Base-by-base conservation (phyloP, 805 yeast species). In the Hyphopichia homilentoma region DNA sequence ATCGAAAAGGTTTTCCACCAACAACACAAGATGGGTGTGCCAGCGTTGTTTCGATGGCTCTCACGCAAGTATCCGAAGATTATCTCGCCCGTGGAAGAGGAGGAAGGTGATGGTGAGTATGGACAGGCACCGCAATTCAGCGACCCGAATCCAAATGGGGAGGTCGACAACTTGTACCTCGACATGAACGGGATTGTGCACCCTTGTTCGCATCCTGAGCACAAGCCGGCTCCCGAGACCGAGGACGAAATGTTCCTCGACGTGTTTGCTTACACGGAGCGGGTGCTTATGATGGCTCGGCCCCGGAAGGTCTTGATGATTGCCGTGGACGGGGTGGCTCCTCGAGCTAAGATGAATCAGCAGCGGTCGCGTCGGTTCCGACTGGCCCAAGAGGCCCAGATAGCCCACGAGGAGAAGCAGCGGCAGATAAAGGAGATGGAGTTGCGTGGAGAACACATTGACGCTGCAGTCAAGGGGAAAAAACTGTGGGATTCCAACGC, bases 171-270 rank as follows among this genome's bases (percentile, higher is more conserved):
- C 54, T 60, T 93, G 31, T 93, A 93, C 54, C 68, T 93, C 41
- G 99, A 93, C 62, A 93, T 93, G 98, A 93, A 93, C 55, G 98
- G 97, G 67, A 93, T 93, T 52, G 98, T 93, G 4, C 99, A 93
- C 66, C 98, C 98, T 1, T 93, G 97, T 68, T 83, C 97, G 2
- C 99, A 93, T 58, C 99, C 99, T 1, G 98, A 90, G 52, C 84
- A 90, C 45, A 82, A 82, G 45, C 96, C 96, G 0, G 82, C 98
- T 0, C 99, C 99, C 8, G 94, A 81, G 46, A 88, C 90, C 0
- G 98, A 93, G 51, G 96, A 88, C 39, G 97, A 93, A 52, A 93
- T 93, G 98, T 79, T 93, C 68, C 59, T 89, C 36, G 97, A 90
- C 28, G 82, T 93, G 17, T 93, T 93, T 63, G 80, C 79, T 46